Percentiles rank a stretch among this genome's conserved stretches.
These are phyloP conservation scores for Pythium aristosporum DNA, from an alignment of 352 stramenopile genomes.

Conservation along the genomic window DNA sequence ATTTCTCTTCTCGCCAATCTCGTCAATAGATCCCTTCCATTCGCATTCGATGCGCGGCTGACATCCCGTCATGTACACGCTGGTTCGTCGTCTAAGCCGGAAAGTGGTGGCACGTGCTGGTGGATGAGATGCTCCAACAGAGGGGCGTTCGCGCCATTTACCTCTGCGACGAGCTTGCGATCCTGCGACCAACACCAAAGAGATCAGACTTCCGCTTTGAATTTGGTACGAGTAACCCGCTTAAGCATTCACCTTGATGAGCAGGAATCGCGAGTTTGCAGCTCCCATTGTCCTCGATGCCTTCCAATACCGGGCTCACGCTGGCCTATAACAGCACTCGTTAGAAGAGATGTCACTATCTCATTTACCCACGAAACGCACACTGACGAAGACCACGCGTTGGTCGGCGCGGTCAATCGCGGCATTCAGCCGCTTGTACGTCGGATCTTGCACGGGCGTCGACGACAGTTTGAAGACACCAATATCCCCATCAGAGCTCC, in stretches of 20 bases:
- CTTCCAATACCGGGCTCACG: constrained; percentile 45
- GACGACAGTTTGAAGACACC: constrained; percentile 37
- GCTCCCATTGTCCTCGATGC: constrained; percentile 51
- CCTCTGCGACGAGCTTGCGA: constrained; percentile 55
- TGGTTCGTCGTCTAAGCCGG: constrained; percentile 51
- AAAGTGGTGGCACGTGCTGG: constrained; percentile 50
- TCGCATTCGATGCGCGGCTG: not conserved
- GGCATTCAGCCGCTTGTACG: constrained; percentile 59
- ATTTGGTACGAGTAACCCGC: not conserved
- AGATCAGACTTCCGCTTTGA: not conserved
- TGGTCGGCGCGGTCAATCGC: constrained; percentile 61
- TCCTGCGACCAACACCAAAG: constrained; percentile 33
- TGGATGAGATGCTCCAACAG: constrained; percentile 64
- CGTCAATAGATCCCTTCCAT: not conserved
- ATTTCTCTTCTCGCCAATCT: not conserved
- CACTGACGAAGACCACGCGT: constrained; percentile 50
- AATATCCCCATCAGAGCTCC: not conserved
- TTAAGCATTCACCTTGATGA: constrained; percentile 42
- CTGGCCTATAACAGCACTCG: constrained; percentile 34
- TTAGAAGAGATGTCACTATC: not conserved
- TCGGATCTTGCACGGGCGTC: constrained; percentile 74
- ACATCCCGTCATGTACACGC: not conserved
- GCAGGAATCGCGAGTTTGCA: constrained; percentile 69
- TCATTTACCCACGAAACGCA: constrained; percentile 26
- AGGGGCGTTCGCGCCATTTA: constrained; percentile 56